Conservation (phyloP, 2,329 filamentous ascomycete species). For the Fusarium sp. region DNA sequence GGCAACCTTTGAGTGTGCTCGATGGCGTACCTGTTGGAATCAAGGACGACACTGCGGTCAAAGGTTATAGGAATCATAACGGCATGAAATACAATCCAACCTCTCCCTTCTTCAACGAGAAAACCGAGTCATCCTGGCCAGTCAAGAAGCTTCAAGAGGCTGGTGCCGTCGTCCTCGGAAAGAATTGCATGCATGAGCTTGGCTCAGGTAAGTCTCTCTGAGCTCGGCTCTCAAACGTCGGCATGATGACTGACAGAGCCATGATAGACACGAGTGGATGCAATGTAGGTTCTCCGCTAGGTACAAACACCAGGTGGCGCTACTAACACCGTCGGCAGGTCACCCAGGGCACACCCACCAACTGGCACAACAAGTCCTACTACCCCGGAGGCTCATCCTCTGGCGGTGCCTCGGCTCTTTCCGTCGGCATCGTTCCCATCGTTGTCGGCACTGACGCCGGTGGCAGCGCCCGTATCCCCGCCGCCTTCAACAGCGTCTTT, state of each 20-base stretch:
- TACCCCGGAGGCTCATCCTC: constrained; percentile 88
- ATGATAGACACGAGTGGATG: constrained; percentile 82
- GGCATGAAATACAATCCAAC: constrained; percentile 76
- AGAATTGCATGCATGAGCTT: constrained; percentile 85
- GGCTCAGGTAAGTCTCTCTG: constrained; percentile 71
- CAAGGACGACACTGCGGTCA: constrained; percentile 84
- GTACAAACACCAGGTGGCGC: not conserved
- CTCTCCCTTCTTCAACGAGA: constrained; percentile 65
- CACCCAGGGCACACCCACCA: constrained; percentile 80
- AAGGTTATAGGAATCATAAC: constrained; percentile 77
- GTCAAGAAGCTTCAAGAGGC: constrained; percentile 80
- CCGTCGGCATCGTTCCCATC: constrained; percentile 81
- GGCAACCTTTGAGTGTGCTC: constrained; percentile 76
- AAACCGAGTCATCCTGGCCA: constrained; percentile 76
- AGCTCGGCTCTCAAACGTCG: constrained; percentile 20
- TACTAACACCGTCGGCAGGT: constrained; percentile 63
- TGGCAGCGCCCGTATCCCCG: constrained; percentile 82
- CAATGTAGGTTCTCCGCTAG: constrained; percentile 65
- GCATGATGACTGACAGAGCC: not conserved
- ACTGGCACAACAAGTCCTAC: constrained; percentile 83
- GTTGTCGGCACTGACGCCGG: constrained; percentile 83
- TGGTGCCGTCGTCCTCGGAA: constrained; percentile 83
- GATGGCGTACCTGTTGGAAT: constrained; percentile 88
- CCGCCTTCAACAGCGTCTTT: constrained; percentile 84
- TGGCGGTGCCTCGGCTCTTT: constrained; percentile 80